Evolutionary conservation across 768 basidiomycete genomes (phyloP).

Genomic region (Boletus sp.): DNA sequence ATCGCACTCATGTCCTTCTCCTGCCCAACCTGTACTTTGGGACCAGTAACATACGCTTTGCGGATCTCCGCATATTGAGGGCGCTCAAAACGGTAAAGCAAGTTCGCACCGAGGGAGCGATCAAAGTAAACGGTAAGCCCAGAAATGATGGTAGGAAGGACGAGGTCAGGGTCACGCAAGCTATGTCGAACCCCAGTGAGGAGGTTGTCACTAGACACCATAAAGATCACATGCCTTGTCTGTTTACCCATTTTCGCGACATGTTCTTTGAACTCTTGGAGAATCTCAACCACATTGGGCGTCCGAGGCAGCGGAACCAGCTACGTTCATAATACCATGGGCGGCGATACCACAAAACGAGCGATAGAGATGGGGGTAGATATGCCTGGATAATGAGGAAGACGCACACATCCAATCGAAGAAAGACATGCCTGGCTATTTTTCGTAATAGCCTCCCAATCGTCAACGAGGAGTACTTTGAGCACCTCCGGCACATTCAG

Average conservation of each 20-base stretch:
- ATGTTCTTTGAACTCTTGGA: constrained; percentile 74
- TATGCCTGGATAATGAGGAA: background rate
- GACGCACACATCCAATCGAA: background rate
- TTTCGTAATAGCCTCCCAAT: constrained; percentile 98
- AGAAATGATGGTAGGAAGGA: constrained; percentile 77
- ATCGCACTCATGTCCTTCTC: constrained; percentile 87
- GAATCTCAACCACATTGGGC: constrained; percentile 73
- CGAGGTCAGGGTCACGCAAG: constrained; percentile 62
- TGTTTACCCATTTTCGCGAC: constrained; percentile 47
- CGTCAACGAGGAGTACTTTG: constrained; percentile 88
- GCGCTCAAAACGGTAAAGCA: constrained; percentile 95
- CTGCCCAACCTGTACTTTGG: constrained; percentile 58
- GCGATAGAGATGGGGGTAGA: background rate
- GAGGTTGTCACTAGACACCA: background rate
- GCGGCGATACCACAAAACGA: background rate
- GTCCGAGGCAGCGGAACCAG: constrained; percentile 78
- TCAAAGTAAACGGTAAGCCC: constrained; percentile 93
- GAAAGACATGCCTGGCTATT: constrained; percentile 67
- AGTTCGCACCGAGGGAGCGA: constrained; percentile 80
- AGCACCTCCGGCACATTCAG: constrained; percentile 86
- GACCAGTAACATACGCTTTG: constrained; percentile 69
- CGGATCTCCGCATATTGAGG: constrained; percentile 83
- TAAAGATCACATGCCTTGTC: constrained; percentile 38
- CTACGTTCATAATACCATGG: constrained; percentile 38
- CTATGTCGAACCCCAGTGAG: constrained; percentile 31